Base-by-base conservation (phyloP, 768 basidiomycete genomes). In the Amanita rubescens region DNA sequence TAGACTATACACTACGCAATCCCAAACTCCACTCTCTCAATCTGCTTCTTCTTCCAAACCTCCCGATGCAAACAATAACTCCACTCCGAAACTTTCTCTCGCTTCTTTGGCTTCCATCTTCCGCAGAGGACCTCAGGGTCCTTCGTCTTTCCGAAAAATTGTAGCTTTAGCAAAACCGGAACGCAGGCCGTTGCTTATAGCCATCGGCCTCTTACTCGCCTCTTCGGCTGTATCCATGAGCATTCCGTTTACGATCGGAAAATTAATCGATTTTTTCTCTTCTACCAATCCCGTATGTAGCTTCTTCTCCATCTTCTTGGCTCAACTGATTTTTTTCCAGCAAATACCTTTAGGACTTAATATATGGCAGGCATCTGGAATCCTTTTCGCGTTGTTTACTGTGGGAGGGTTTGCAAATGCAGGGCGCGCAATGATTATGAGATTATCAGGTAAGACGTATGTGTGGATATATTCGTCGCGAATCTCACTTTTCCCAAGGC, bases 211-310 rank as follows among this genome's bases (percentile, higher is more conserved):
- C 57, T 75, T 97, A 7, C 67, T 94, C 14, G 76, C 92, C n/a
- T 95, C 94, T 0, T 91, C 92, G 8, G 74, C 87, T 2, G 90
- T 99, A 19, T 89, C 91, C 3, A 88, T 97, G 84, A 88, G 87
- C 58, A 79, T 98, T 11, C 95, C 95, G 0, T 82, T 96, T 60
- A 93, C 93, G 1, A 85, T 97, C 61, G 95, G 95, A 9, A 90
- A 84, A 65, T 74, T 98, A 49, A 96, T 99, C 57, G 94, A 97
- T 70, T 93, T 87, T 71, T 98, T 96, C 68, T 84, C 87, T 0
- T 72, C 84, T 7, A 58, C 77, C 1, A 76, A 79, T 59, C 82
- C 84, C n/a, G 91, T 93, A 63, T 57, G 82, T 33, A 22, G 0
- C 8, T 11, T 25, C 24, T n/a, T n/a, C n/a, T n/a, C n/a, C 47